These are phyloP conservation scores for Fraxinus floribunda DNA, from an alignment of 305 asterid species.

Conservation along the genomic window DNA sequence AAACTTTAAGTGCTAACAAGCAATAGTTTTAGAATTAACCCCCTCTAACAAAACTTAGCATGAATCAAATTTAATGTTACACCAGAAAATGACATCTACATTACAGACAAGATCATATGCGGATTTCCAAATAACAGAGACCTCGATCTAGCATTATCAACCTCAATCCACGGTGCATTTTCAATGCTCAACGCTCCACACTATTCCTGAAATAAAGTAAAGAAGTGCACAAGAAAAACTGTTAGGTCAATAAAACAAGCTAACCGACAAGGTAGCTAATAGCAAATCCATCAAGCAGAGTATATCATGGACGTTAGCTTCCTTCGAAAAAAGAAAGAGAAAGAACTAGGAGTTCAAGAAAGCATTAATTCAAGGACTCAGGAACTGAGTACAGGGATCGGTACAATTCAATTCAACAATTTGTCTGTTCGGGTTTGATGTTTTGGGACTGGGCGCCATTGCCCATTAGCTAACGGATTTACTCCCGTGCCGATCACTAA, in stretches of 20 bases:
- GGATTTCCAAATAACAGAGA: background rate
- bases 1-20: background rate
- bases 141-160: background rate
- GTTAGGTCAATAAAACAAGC: conserved; percentile 7
- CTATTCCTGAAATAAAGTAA: conserved; percentile 39
- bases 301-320: background rate
- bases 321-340: background rate
- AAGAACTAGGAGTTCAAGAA: background rate
- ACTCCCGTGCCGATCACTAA: background rate
- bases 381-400: background rate
- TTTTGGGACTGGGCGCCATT: background rate
- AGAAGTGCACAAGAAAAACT: background rate
- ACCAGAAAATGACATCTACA: background rate
- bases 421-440: background rate
- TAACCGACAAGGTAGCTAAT: background rate
- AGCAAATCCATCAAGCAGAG: background rate
- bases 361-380: background rate
- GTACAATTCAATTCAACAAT: background rate
- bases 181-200: background rate
- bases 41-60: background rate
- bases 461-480: background rate
- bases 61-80: background rate
- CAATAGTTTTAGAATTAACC: background rate
- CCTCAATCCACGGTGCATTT: conserved; percentile 12
- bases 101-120: background rate